Base-by-base conservation (phyloP, 306 rosid species). In the Comarum palustre region DNA sequence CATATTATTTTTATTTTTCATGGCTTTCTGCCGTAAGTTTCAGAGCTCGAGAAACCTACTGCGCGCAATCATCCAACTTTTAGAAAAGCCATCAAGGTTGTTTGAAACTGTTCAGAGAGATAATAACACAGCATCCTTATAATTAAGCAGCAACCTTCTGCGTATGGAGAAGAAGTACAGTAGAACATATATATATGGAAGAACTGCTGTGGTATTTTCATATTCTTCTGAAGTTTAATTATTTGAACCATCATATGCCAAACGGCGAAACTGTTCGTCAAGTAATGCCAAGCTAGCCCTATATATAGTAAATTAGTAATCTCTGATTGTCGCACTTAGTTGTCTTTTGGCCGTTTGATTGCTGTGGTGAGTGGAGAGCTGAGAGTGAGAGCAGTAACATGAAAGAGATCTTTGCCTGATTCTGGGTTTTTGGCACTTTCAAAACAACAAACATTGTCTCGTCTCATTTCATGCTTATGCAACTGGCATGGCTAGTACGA, bases 11-110 rank as follows among this genome's bases (percentile, higher is more conserved):
- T 50, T 22, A n/a, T n/a, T n/a, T n/a, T n/a, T 48, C 34, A 22
- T 16, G 19, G n/a, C 25, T 66, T 66, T 66, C 20, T 7, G 70
- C 52, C 52, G 54, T 42, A 27, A 45, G 72, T 45, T 59, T 67
- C 6, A 46, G 57, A 67, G 57, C 72, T 45, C 41, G 72, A 67
- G 72, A 67, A 67, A 67, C 72, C 72, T 17, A 46, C 38, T 34
- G 38, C 6, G 6, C 4, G 0, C 38, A 34, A 34, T 43, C 36
- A 66, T 15, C 29, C 0, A 66, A 43, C 5, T 45, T 4, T 6
- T 42, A 43, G 4, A 39, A n/a, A 63, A n/a, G 42, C 42, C 16
- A 2, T 22, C 7, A 63, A 36, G 22, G 19, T 19, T 31, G 22
- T 39, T 43, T 16, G 5, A 39, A 64, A 39, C 15, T 38, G 45